These are phyloP conservation scores for Talaromyces funiculosus DNA, from an alignment of 2,329 filamentous ascomycete species.

Conservation along the genomic window DNA sequence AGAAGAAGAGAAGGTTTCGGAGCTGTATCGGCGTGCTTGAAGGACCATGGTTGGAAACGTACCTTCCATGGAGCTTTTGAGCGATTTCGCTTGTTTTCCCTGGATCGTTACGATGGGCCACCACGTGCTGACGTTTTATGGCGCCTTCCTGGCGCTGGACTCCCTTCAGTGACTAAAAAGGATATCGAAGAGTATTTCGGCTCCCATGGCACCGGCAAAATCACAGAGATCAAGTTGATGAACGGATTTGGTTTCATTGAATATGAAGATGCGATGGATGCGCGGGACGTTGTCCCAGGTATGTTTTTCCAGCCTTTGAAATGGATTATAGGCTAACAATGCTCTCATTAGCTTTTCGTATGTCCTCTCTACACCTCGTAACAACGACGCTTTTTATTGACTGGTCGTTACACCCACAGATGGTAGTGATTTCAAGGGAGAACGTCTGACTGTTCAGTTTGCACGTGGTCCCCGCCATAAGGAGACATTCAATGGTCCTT, in stretches of 20 bases:
- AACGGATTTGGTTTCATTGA: constrained; percentile 99
- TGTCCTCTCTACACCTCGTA: constrained; percentile 25
- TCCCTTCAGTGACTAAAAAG: constrained; percentile 77
- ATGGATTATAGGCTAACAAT: constrained; percentile 17
- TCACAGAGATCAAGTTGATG: constrained; percentile 99
- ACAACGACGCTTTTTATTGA: constrained; percentile 1
- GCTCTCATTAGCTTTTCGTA: constrained; percentile 51
- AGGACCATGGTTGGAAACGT: constrained; percentile 13
- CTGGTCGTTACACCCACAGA: constrained; percentile 49
- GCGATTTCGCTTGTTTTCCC: constrained; percentile 19
- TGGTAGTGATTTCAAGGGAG: constrained; percentile 96
- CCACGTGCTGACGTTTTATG: constrained; percentile 29
- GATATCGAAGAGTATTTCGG: constrained; percentile 95
- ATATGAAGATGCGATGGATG: constrained; percentile 97
- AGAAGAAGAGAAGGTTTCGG: not conserved
- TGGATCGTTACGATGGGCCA: constrained; percentile 21
- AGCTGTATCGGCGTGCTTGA: constrained; percentile 10
- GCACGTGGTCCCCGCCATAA: constrained; percentile 76
- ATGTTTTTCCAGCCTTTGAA: constrained; percentile 38
- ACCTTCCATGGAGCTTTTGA: constrained; percentile 17
- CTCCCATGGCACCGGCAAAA: constrained; percentile 92
- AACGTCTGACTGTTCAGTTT: constrained; percentile 96
- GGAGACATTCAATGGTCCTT: constrained; percentile 57
- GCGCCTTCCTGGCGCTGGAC: constrained; percentile 28
- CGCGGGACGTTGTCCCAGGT: constrained; percentile 97